A percentile compares a stretch with the other conserved stretches of the same genome.
Conservation (phyloP, 2,329 filamentous ascomycete species). For the Diaporthe nobilis region DNA sequence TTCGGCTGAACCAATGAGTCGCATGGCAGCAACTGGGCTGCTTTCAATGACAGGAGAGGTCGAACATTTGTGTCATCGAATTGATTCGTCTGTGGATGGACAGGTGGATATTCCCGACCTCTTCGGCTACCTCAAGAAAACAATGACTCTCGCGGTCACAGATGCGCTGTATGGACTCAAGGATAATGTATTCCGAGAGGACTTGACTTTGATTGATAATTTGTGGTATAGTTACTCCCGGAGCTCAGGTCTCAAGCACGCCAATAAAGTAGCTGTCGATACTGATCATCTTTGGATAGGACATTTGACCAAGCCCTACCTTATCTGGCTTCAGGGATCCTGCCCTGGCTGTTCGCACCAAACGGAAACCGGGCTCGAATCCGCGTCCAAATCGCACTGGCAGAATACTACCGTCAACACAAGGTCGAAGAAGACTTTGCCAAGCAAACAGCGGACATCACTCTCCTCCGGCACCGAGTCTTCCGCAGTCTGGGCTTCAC, state of each 20-base stretch:
- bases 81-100: background rate
- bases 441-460: background rate
- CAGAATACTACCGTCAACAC: constrained; percentile 5
- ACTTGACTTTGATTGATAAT: background rate
- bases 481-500: constrained; percentile 6
- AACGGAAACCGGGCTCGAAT: constrained; percentile 1
- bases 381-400: background rate
- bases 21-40: constrained; percentile 16
- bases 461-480: constrained; percentile 3
- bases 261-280: background rate
- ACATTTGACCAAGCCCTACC: background rate
- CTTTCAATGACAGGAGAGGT: constrained; percentile 12
- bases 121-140: background rate
- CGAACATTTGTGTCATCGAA: background rate
- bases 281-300: background rate
- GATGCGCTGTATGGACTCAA: background rate
- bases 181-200: background rate
- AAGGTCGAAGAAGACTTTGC: background rate
- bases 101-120: background rate
- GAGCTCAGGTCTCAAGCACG: background rate
- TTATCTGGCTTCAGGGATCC: background rate
- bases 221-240: background rate
- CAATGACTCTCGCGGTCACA: constrained; percentile 7
- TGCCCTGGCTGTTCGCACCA: constrained; percentile 19
- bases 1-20: constrained; percentile 8